Conservation (phyloP, 805 yeast species). For the Yamadazyma kitorensis region DNA sequence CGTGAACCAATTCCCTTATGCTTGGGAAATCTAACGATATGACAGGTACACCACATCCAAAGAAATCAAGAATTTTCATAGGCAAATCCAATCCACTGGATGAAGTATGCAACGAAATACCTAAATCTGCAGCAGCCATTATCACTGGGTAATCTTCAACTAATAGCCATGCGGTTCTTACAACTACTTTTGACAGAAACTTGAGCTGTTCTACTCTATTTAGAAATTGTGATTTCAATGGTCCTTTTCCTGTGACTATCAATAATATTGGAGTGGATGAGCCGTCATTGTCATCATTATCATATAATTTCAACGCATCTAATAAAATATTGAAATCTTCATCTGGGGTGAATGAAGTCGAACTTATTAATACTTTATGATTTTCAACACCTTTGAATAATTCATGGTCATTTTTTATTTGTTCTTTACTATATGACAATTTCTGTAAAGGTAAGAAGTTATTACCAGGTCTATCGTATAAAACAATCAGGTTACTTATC, state of each 20-base stretch:
- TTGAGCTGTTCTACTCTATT: constrained; percentile 40
- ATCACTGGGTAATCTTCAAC: constrained; percentile 77
- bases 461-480: constrained; percentile 83
- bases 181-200: constrained; percentile 48
- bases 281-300: constrained; percentile 20
- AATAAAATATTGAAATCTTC: constrained; percentile 77
- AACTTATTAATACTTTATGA: constrained; percentile 72
- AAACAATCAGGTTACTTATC: constrained; percentile 45
- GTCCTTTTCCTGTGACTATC: constrained; percentile 97
- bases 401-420: constrained; percentile 19
- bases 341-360: constrained; percentile 95
- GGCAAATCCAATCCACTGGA: constrained; percentile 94
- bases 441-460: constrained; percentile 55
- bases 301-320: constrained; percentile 64
- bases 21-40: constrained; percentile 76
- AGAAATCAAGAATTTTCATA: constrained; percentile 94
- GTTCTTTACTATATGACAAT: constrained; percentile 30
- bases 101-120: constrained; percentile 86
- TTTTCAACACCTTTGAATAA: constrained; percentile 24
- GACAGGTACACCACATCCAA: constrained; percentile 95
- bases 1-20: constrained; percentile 69
- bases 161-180: constrained; percentile 73
- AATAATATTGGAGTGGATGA: constrained; percentile 52
- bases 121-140: constrained; percentile 76
- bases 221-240: constrained; percentile 57